These are phyloP conservation scores for Diaporthe capsici DNA, from an alignment of 2,329 filamentous ascomycete species.

Conservation along the genomic window DNA sequence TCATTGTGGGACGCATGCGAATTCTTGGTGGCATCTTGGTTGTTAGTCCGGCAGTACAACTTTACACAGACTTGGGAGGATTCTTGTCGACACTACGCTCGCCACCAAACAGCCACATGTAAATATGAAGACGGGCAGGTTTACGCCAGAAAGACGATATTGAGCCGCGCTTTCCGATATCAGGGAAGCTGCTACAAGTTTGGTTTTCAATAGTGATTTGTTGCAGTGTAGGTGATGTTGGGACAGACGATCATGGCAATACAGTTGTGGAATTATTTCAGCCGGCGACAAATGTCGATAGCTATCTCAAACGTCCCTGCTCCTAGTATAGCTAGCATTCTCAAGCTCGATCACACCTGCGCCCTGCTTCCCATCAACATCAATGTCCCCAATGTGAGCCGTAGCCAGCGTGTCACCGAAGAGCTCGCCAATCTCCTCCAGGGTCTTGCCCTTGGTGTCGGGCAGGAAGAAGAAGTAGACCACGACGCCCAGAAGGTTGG, in stretches of 20 bases:
- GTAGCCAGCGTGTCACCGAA: conserved; percentile 49
- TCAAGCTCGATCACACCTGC: conserved; percentile 11
- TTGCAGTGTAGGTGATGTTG: no score
- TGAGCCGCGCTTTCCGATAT: no score
- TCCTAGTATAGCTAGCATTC: background rate
- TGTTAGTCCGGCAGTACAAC: no score
- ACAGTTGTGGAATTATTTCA: background rate
- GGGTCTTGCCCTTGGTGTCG: conserved; percentile 51
- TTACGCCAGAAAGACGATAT: no score
- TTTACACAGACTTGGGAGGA: no score
- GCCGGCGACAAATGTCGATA: background rate
- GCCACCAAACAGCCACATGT: background rate
- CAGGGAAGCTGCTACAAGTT: no score
- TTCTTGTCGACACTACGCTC: no score
- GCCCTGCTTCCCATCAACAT: conserved; percentile 3
- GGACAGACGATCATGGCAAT: background rate
- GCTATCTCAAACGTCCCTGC: background rate
- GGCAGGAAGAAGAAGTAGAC: conserved; percentile 53
- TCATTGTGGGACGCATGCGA: no score
- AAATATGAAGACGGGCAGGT: no score
- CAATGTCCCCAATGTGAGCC: conserved; percentile 29
- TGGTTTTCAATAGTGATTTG: no score
- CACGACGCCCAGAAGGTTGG: conserved; percentile 48
- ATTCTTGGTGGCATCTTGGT: no score
- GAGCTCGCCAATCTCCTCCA: conserved; percentile 51